Base-by-base conservation (phyloP, 140 eudicot species). In the Senecio squalidus region DNA sequence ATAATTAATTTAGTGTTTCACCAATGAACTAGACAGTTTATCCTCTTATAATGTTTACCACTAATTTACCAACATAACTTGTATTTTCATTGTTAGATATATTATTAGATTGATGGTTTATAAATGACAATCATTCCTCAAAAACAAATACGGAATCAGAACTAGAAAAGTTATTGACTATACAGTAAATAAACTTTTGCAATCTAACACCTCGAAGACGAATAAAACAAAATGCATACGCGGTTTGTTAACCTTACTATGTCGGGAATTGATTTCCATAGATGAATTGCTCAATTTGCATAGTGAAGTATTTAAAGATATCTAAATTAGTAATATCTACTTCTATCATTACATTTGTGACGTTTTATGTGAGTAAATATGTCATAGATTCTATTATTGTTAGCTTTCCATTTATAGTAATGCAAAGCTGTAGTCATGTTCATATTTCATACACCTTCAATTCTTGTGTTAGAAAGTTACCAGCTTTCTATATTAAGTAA, bases 191-290 rank as follows among this genome's bases (percentile, higher is more conserved):
- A n/a, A n/a, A n/a, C n/a, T n/a, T n/a, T n/a, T n/a, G n/a, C n/a
- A n/a, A n/a, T n/a, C n/a, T n/a, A n/a, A n/a, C n/a, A n/a, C n/a
- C 43, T 36, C 43, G 14, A 36, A 9, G 43, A 31, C 31, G 18
- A 36, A 66, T 54, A 44, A 47, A 64, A 62, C 59, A 44, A 71
- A 33, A 54, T 51, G 70, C 58, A 62, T 44, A 62, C 63, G 71
- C 18, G 38, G 76, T 71, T 63, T 62, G 71, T 71, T 71, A 71
- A 58, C 16, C 17, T 55, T 71, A 55, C 76, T 27, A 55, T 55
- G 0, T 71, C 24, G 31, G 71, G 76, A 71, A 71, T 71, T 56
- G 54, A 24, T 71, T 62, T 45, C 28, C 16, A 55, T 45, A 39
- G 36, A 45, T 46, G 55, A 46, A 71, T 71, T 63, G 66, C 66